A percentile compares a stretch with the other conserved stretches of the same genome.
Evolutionary conservation across 768 basidiomycete genomes (phyloP).

Genomic region (Mycena floridula): DNA sequence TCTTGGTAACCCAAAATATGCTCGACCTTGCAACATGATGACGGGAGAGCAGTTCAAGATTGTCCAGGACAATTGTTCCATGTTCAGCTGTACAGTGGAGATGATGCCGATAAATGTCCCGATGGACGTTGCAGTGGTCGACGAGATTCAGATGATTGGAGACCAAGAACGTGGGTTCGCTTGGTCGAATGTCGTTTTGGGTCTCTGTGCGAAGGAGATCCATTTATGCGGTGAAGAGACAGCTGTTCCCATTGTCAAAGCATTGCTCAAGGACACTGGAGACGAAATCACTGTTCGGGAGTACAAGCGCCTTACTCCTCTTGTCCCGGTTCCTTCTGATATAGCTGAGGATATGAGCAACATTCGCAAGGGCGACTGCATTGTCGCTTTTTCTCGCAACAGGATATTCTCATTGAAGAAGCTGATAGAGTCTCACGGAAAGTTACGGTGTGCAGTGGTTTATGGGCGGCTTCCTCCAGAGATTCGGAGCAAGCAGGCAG

Average conservation of each 20-base stretch:
- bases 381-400: slow-evolving; percentile 78
- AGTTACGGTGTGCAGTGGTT: slow-evolving; percentile 81
- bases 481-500: slow-evolving; percentile 86
- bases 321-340: slow-evolving; percentile 60
- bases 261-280: slow-evolving; percentile 66
- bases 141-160: slow-evolving; percentile 95
- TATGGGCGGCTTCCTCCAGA: slow-evolving; percentile 93
- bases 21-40: slow-evolving; percentile 72
- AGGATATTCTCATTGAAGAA: slow-evolving; percentile 74
- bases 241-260: slow-evolving; percentile 73
- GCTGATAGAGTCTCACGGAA: slow-evolving; percentile 63
- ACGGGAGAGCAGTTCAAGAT: slow-evolving; percentile 89
- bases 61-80: slow-evolving; percentile 45
- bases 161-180: slow-evolving; percentile 71
- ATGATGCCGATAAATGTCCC: slow-evolving; percentile 51
- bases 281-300: slow-evolving; percentile 75
- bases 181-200: slow-evolving; percentile 82
- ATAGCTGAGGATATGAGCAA: slow-evolving; percentile 54
- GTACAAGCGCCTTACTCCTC: slow-evolving; percentile 86
- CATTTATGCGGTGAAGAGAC: slow-evolving; percentile 96
- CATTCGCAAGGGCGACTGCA: slow-evolving; percentile 79
- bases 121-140: slow-evolving; percentile 84
- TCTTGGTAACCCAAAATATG: slow-evolving; percentile 41
- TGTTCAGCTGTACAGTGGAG: slow-evolving; percentile 89
- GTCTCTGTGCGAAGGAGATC: slow-evolving; percentile 69